A percentile compares a stretch with the other conserved stretches of the same genome.
These are phyloP conservation scores for Ophiostoma sp. DNA, from an alignment of 2,329 filamentous ascomycete species.

Conservation along the genomic window DNA sequence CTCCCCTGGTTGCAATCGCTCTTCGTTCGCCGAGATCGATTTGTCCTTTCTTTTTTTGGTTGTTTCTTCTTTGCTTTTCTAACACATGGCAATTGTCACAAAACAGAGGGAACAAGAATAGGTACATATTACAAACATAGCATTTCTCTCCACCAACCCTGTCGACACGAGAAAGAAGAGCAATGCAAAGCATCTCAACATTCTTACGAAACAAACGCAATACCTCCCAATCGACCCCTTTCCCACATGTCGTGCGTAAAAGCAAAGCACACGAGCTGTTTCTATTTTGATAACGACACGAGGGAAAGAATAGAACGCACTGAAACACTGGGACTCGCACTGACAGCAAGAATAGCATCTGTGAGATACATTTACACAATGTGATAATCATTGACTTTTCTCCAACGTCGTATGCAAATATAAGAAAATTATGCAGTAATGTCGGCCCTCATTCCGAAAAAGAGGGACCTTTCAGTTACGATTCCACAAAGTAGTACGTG, in stretches of 20 bases:
- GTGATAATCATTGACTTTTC: neutral
- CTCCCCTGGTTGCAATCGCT: neutral
- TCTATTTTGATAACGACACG: neutral
- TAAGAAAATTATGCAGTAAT: neutral
- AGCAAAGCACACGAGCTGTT: neutral
- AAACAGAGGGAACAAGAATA: neutral
- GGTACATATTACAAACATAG: neutral
- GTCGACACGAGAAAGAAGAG: neutral
- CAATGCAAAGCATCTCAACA: neutral
- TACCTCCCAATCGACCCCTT: neutral
- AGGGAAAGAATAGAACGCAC: neutral
- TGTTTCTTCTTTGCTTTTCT: neutral
- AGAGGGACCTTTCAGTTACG: neutral
- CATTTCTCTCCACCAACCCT: no score
- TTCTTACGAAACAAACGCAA: neutral
- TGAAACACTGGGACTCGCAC: neutral
- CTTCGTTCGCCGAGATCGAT: neutral
- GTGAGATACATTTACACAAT: neutral
- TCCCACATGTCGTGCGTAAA: neutral
- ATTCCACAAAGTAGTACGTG: neutral
- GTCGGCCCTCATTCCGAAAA: neutral
- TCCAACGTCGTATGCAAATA: neutral
- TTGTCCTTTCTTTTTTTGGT: neutral
- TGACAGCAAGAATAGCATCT: neutral
- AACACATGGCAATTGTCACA: neutral